These are phyloP conservation scores for Aristolochia californica DNA, from an alignment of 164 flowering plant species.

Conservation along the genomic window DNA sequence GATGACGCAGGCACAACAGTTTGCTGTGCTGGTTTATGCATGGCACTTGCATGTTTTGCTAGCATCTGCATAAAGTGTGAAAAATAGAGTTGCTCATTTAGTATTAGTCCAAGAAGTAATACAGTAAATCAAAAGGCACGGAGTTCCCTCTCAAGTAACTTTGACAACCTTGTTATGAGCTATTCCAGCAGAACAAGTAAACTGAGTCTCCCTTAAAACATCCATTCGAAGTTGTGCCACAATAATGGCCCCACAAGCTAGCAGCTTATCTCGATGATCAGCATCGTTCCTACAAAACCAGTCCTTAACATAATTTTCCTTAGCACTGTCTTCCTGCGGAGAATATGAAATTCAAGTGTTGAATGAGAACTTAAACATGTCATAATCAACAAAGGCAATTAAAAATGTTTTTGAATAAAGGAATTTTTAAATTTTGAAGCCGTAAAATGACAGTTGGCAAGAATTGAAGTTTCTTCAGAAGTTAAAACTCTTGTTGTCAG, in stretches of 20 bases:
- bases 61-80: constrained; percentile 55
- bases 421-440: too few species aligned
- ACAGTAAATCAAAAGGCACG: not conserved
- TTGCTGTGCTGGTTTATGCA: constrained; percentile 98
- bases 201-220: constrained; percentile 68
- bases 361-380: too few species aligned
- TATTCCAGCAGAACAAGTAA: constrained; percentile 97
- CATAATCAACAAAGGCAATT: too few species aligned
- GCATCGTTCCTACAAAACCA: constrained; percentile 66
- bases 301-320: constrained; percentile 35
- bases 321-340: constrained; percentile 40
- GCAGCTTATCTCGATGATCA: constrained; percentile 63
- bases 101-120: not conserved
- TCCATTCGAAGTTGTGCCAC: constrained; percentile 82
- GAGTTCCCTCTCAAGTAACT: not conserved
- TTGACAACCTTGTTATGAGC: constrained; percentile 83
- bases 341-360: too few species aligned
- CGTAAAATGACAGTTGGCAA: too few species aligned
- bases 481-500: too few species aligned
- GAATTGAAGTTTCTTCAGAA: too few species aligned
- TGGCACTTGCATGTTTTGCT: constrained; percentile 85
- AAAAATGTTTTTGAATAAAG: too few species aligned
- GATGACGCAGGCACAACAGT: constrained; percentile 78
- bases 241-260: constrained; percentile 88
- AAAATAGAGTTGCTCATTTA: too few species aligned